These are phyloP conservation scores for Aciculoconidium aculeatum DNA, from an alignment of 805 yeast genomes.

Conservation along the genomic window DNA sequence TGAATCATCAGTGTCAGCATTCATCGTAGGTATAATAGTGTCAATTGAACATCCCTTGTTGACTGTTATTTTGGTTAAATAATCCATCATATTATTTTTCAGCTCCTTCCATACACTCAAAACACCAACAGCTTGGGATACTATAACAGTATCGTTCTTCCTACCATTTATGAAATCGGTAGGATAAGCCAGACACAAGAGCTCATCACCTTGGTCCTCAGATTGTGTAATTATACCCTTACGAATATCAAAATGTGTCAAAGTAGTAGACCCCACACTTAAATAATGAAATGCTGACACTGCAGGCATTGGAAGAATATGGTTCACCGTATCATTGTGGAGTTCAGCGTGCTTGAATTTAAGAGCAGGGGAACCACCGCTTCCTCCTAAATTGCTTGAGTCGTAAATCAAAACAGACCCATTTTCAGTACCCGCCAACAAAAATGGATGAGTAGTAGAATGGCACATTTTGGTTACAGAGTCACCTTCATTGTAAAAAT, in stretches of 20 bases:
- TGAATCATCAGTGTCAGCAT: slow-evolving; percentile 41
- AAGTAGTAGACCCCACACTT: slow-evolving; percentile 75
- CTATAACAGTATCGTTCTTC: slow-evolving; percentile 58
- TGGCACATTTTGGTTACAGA: slow-evolving; percentile 40
- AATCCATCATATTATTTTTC: slow-evolving; percentile 67
- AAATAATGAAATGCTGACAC: slow-evolving; percentile 74
- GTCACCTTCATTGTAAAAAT: slow-evolving; percentile 20
- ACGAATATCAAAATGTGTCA: slow-evolving; percentile 73
- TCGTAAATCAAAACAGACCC: slow-evolving; percentile 66
- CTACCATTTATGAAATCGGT: slow-evolving; percentile 42
- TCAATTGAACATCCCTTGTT: slow-evolving; percentile 70
- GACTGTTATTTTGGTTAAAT: slow-evolving; percentile 68
- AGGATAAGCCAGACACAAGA: slow-evolving; percentile 67
- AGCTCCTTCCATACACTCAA: slow-evolving; percentile 80
- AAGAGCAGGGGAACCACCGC: slow-evolving; percentile 21
- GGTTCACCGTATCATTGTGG: slow-evolving; percentile 76
- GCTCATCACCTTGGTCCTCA: slow-evolving; percentile 92
- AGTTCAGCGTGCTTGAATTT: slow-evolving; percentile 46
- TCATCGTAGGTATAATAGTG: slow-evolving; percentile 54
- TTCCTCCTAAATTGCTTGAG: slow-evolving; percentile 43
- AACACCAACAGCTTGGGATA: slow-evolving; percentile 90
- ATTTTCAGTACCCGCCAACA: slow-evolving; percentile 60
- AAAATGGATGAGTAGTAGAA: slow-evolving; percentile 41
- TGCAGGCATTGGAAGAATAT: slow-evolving; percentile 62
- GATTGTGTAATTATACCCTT: slow-evolving; percentile 60